Evolutionary conservation across 2,329 filamentous ascomycete species (phyloP), one percentile per base, ranked within the genome.

Genomic region (Didymella lethalis): DNA sequence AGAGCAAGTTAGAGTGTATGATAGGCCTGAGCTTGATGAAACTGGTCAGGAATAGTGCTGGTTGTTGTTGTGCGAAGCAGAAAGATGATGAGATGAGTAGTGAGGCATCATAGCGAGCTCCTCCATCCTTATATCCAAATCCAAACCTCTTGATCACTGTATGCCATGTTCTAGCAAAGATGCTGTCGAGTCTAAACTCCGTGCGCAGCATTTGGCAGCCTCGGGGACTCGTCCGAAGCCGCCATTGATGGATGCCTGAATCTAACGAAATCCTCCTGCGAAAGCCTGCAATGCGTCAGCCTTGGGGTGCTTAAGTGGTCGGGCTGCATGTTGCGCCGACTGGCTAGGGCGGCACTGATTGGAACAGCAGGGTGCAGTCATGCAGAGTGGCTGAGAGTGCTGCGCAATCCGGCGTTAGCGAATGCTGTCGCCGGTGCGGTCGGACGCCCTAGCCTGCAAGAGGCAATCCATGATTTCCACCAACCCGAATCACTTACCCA

Each of bases 351-450:
- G 14, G n/a, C n/a, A 11, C 4, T 50, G 11, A 43, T 50, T 50
- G 48, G 48, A 26, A 12, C 14, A 36, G 1, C 14, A 45, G 43
- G 29, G n/a, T 46, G n/a, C 28, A 4, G 12, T 18, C 25, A 26
- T 23, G 45, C 28, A 7, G 20, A 16, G 18, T 18, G 18, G 18
- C 18, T 18, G 18, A 18, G 18, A 18, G 36, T 20, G 36, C 18
- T 18, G 36, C 14, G 36, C n/a, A 25, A 20, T 25, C 41, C 51
- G 51, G 51, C 8, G 26, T 54, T 54, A 48, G 36, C 11, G 43
- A 32, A 41, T 11, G 38, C 16, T 28, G 26, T 43, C 32, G n/a
- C 29, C n/a, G 20, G 14, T 50, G 48, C 18, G 41, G 41, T 28
- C 28, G 40, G 40, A 25, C 20, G 40, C 11, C 23, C 16, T 18